Evolutionary conservation across 225 moss, liverwort and hornwort genomes (phyloP), one percentile per base, ranked within the genome.

Genomic region (Marchantia polymorpha): DNA sequence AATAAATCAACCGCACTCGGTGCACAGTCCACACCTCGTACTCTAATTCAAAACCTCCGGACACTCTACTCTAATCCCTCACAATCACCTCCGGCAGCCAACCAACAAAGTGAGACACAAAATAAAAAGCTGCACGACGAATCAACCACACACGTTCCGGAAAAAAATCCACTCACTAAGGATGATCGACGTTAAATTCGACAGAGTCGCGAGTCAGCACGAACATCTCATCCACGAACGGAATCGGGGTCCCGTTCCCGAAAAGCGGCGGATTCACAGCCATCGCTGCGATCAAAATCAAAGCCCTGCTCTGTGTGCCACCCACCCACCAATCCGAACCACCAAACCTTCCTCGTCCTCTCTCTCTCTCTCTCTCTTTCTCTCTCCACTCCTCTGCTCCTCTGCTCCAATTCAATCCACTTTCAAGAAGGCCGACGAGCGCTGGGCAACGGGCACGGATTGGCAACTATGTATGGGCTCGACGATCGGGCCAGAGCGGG

Each of bases 241-340:
- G 94, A 82, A 99, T 94, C 27, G 93, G 97, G 20, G 89, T 83
- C 81, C 90, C 82, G 77, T 90, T 89, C 64, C 74, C 87, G 58
- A 76, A 90, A 50, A 99, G 89, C 86, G 93, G 93, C 64, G 94
- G 94, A 88, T 94, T 99, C 87, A 94, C 83, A n/a, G 97, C 97
- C 97, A 99, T 96, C 78, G 81, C 49, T 58, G 23, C 48, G 10
- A 64, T 2, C 39, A 48, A 46, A 46, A 53, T 15, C 76, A 58
- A n/a, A 19, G 12, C 9, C 20, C 22, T 17, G 12, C 52, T 27
- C 30, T 49, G 31, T 58, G 19, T 58, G 27, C 26, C 0, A 58
- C 14, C 30, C 10, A 52, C 15, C 20, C 23, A 73, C 7, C 26
- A n/a, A n/a, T n/a, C n/a, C n/a, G n/a, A n/a, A n/a, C n/a, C n/a